Base-by-base conservation (phyloP, 2,329 filamentous ascomycete genomes). In the Fusarium pilosicola region DNA sequence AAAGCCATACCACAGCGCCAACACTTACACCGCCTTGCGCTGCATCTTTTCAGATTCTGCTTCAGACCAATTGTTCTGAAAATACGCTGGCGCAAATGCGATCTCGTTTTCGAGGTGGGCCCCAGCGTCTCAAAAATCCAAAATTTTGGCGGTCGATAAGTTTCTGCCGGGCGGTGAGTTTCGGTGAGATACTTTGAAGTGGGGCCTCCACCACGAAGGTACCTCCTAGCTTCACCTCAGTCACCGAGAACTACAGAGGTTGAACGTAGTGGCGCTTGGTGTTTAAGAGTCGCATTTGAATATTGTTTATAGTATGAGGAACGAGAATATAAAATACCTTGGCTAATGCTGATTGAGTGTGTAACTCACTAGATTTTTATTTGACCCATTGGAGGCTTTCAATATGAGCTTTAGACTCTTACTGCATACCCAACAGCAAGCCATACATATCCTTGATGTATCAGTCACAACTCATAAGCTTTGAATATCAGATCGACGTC, bases 21-120 rank as follows among this genome's bases (percentile, higher is more conserved):
- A 36, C 5, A 81, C 85, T 76, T 83, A 87, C 84, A 88, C 84
- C 78, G 85, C 84, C 81, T 91, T 91, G 80, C 89, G 89, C 81
- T 88, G 85, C 89, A 90, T 90, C 58, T 80, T 86, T 77, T 70
- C 66, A 67, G 73, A 68, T 63, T 74, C 76, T 76, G 72, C 60
- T 66, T 64, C 62, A 71, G 68, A 66, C 63, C 73, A 76, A 80
- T 77, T 74, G 73, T 71, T 75, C 59, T 76, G 73, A 71, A 76
- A 77, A 74, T 73, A 69, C 65, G 70, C 75, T 67, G 71, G 77
- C 79, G 79, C 78, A 79, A 73, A 76, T 76, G 72, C 69, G 76
- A 72, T 74, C 68, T 77, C 74, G 60, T 74, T 68, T 68, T 54
- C 62, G 70, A 74, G 65, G 71, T 74, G 71, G 74, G 74, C 77